These are phyloP conservation scores for Colletotrichum euphorbiae DNA, from an alignment of 2,329 filamentous ascomycete species.

Conservation along the genomic window DNA sequence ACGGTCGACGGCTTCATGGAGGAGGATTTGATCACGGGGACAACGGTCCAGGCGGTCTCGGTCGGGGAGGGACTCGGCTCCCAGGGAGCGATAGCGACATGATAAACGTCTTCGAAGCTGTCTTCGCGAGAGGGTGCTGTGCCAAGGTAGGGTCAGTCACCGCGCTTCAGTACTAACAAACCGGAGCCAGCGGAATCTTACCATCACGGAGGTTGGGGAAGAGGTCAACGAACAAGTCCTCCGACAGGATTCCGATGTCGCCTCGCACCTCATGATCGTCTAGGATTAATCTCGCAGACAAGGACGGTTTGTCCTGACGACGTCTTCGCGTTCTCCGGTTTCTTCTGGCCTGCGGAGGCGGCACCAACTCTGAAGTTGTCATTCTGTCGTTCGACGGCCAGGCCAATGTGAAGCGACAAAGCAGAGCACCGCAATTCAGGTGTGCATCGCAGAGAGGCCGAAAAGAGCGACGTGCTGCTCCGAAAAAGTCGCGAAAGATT, in stretches of 20 bases:
- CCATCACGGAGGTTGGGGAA: constrained; percentile 72
- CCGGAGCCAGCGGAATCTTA: constrained; percentile 50
- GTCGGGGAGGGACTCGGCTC: constrained; percentile 68
- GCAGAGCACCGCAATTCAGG: constrained; percentile 9
- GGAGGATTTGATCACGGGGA: constrained; percentile 76
- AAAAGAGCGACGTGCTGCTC: neutral
- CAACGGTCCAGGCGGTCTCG: constrained; percentile 83
- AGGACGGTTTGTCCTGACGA: constrained; percentile 76
- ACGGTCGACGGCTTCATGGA: constrained; percentile 81
- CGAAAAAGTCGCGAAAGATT: neutral
- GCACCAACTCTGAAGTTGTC: constrained; percentile 44
- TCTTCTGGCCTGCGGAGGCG: constrained; percentile 41
- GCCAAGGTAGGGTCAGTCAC: constrained; percentile 4
- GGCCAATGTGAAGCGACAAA: constrained; percentile 9
- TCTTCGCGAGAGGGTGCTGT: constrained; percentile 34
- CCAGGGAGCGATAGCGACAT: constrained; percentile 82
- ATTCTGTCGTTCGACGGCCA: constrained; percentile 17
- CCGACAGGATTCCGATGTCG: constrained; percentile 86
- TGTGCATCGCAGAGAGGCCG: constrained; percentile 19
- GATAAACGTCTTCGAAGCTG: constrained; percentile 58
- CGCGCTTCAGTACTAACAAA: neutral
- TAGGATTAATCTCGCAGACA: constrained; percentile 83
- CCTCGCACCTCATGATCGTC: constrained; percentile 83
- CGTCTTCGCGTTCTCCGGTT: constrained; percentile 64
- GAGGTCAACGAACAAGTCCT: constrained; percentile 85